A percentile compares a stretch with the other conserved stretches of the same genome.
phyloP scores from a whole-genome alignment of 306 rosid genomes.

The Astragalus glycyphyllos region DNA sequence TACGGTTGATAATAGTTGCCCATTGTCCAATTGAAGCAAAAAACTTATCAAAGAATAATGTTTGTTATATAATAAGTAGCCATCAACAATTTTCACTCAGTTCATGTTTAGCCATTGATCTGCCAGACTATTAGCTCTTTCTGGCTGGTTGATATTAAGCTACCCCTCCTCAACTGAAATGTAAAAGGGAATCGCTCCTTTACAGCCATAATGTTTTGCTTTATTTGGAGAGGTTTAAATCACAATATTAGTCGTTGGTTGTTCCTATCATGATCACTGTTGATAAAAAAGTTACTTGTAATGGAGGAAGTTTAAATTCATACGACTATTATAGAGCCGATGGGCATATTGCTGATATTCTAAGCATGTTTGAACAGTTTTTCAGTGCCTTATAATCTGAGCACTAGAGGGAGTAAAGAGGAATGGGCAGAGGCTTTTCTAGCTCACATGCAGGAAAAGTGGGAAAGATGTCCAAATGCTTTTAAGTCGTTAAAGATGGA shows the following conservation, averaged over 20 bases:
- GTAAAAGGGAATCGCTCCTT: neutral
- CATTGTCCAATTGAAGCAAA: too few species aligned
- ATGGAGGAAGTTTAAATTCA: neutral
- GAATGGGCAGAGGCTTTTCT: slow-evolving; percentile 72
- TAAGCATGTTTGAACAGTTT: slow-evolving; percentile 58
- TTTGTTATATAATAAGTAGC: too few species aligned
- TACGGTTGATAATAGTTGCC: too few species aligned
- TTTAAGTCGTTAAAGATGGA: slow-evolving; percentile 79
- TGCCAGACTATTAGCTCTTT: neutral
- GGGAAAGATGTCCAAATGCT: slow-evolving; percentile 70
- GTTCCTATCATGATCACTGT: neutral
- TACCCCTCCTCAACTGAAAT: slow-evolving; percentile 1
- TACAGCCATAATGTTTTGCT: slow-evolving; percentile 6
- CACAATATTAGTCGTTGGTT: neutral
- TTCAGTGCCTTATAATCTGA: slow-evolving; percentile 80
- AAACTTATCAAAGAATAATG: too few species aligned
- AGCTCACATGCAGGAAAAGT: slow-evolving; percentile 64
- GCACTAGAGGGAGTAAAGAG: slow-evolving; percentile 77
- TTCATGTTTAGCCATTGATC: neutral
- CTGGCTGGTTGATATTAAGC: slow-evolving; percentile 5
- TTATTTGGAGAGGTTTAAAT: neutral
- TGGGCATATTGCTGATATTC: slow-evolving; percentile 31
- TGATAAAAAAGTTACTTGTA: neutral
- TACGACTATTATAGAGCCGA: neutral
- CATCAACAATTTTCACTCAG: neutral